Conservation (phyloP, 352 stramenopile species). For the Phytophthora colocasiae region DNA sequence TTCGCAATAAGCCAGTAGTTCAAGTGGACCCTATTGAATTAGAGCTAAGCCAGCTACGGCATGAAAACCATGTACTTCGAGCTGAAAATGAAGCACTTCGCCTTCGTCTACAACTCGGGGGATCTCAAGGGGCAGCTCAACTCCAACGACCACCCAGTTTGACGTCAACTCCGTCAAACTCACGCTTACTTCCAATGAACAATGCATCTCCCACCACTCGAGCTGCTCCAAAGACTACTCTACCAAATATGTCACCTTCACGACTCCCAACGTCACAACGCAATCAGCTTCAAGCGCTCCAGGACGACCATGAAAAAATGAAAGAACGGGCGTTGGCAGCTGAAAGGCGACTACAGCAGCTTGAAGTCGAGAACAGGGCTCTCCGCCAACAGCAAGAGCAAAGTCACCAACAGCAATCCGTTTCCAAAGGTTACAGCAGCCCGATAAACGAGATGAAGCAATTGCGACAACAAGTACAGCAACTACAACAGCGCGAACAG, state of each 20-base stretch:
- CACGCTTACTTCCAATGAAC: constrained; percentile 39
- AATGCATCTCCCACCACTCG: constrained; percentile 11
- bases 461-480: constrained; percentile 65
- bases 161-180: constrained; percentile 30
- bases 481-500: constrained; percentile 79
- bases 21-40: constrained; percentile 74
- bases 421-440: constrained; percentile 15
- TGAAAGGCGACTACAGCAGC: constrained; percentile 40
- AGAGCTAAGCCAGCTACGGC: constrained; percentile 62
- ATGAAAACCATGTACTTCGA: constrained; percentile 68
- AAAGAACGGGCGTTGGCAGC: constrained; percentile 27
- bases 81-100: constrained; percentile 70
- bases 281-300: constrained; percentile 66
- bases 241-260: constrained; percentile 17
- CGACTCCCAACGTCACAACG: constrained; percentile 12
- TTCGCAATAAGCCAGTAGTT: constrained; percentile 81
- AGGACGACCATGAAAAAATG: constrained; percentile 74
- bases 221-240: background rate
- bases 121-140: constrained; percentile 6
- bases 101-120: constrained; percentile 48
- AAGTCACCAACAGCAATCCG: constrained; percentile 14
- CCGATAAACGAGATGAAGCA: constrained; percentile 39
- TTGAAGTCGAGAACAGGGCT: constrained; percentile 61
- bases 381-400: constrained; percentile 30
- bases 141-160: constrained; percentile 31